These are phyloP conservation scores for Chaetomiaceae sp. DNA, from an alignment of 2,329 filamentous ascomycete genomes.

Conservation along the genomic window DNA sequence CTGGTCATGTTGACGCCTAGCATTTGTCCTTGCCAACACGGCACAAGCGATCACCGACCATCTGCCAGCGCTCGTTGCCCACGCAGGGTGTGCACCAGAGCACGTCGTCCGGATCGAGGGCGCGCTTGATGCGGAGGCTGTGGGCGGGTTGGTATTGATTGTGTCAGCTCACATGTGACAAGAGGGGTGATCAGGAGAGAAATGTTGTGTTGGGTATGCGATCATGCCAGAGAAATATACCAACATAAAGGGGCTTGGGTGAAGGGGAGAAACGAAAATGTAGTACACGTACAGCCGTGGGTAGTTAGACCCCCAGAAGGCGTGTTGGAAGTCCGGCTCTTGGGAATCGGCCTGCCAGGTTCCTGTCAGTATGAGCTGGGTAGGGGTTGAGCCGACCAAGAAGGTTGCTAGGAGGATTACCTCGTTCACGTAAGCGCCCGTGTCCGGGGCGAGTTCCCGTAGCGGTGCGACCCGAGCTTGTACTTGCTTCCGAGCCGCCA, in stretches of 20 bases:
- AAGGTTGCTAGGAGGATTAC: conserved; percentile 24
- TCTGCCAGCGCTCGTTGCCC: conserved; percentile 22
- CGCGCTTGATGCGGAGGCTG: conserved; percentile 29
- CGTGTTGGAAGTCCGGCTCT: conserved; percentile 31
- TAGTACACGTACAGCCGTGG: conserved; percentile 26
- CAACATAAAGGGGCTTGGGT: not conserved
- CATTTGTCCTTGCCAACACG: not conserved
- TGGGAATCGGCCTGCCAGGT: conserved; percentile 9
- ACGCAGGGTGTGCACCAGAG: conserved; percentile 35
- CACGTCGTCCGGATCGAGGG: conserved; percentile 28
- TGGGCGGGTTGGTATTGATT: not conserved
- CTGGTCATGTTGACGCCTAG: not conserved
- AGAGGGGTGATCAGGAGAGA: not conserved
- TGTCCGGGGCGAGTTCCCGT: conserved; percentile 34
- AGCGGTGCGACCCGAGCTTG: conserved; percentile 30
- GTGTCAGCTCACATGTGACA: not conserved
- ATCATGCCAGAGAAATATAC: too few relatives aligned
- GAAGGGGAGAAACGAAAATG: not conserved
- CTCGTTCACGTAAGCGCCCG: conserved; percentile 43
- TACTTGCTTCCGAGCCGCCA: conserved; percentile 24
- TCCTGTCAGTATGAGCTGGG: too few relatives aligned
- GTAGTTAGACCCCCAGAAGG: conserved; percentile 37
- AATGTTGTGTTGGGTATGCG: not conserved
- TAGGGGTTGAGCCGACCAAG: too few relatives aligned
- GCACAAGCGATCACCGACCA: conserved; percentile 18